A percentile compares a stretch with the other conserved stretches of the same genome.
These are phyloP conservation scores for Russula emetica DNA, from an alignment of 768 basidiomycete genomes.

Conservation along the genomic window DNA sequence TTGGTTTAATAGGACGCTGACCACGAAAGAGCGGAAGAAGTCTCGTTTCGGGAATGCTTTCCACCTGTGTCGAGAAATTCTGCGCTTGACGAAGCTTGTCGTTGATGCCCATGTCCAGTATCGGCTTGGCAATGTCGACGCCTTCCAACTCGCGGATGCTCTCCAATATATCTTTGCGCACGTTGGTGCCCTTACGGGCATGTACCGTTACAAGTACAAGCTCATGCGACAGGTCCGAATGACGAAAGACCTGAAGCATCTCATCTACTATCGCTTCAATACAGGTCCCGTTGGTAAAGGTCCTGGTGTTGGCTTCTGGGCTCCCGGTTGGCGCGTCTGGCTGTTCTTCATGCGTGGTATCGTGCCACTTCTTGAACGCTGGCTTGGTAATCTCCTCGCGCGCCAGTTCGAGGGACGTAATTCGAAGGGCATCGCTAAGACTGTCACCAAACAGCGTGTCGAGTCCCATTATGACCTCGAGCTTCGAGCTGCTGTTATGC, in stretches of 20 bases:
- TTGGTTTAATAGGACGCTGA: conserved; percentile 68
- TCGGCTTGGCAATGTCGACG: conserved; percentile 59
- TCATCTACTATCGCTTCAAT: conserved; percentile 94
- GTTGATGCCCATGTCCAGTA: conserved; percentile 99
- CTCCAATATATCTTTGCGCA: too few relatives aligned
- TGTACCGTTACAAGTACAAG: too few relatives aligned
- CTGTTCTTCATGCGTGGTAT: conserved; percentile 99
- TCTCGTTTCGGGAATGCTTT: conserved; percentile 99
- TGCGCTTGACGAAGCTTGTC: conserved; percentile 95
- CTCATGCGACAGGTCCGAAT: too few relatives aligned
- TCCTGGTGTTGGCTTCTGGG: conserved; percentile 99
- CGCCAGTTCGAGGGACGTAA: conserved; percentile 98
- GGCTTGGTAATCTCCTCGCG: conserved; percentile 95
- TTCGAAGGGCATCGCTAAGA: conserved; percentile 94
- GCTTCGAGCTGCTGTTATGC: conserved; percentile 97
- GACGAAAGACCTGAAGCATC: too few relatives aligned
- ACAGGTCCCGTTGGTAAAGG: conserved; percentile 99
- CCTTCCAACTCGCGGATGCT: too few relatives aligned
- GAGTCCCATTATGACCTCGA: conserved; percentile 99
- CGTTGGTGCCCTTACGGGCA: too few relatives aligned
- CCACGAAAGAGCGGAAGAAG: conserved; percentile 99
- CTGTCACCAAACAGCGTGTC: conserved; percentile 98
- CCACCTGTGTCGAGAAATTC: conserved; percentile 95
- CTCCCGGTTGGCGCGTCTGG: conserved; percentile 99
- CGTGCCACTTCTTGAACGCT: conserved; percentile 93